phyloP scores from a whole-genome alignment of 805 yeast species.

The Tetrapisispora phaffii region DNA sequence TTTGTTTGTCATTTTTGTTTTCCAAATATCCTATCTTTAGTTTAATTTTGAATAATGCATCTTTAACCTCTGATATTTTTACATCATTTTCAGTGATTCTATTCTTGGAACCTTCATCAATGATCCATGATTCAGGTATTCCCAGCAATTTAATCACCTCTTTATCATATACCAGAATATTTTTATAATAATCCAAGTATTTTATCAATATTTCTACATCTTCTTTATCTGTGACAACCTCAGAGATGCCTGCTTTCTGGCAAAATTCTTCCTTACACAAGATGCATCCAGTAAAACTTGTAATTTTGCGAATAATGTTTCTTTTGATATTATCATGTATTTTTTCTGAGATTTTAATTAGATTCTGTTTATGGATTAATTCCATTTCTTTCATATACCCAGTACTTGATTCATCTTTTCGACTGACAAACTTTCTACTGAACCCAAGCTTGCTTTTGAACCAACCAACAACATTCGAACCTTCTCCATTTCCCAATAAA shows the following conservation, averaged over 20 bases:
- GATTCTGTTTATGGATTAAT: slow-evolving; percentile 9
- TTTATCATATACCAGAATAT: slow-evolving; percentile 8
- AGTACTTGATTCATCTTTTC: slow-evolving; percentile 8
- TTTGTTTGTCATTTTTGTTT: slow-evolving; percentile 12
- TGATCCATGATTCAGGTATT: slow-evolving; percentile 10
- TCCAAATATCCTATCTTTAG: slow-evolving; percentile 16
- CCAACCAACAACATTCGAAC: slow-evolving; percentile 9
- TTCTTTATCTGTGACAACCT: slow-evolving; percentile 1
- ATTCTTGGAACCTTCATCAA: slow-evolving; percentile 6
- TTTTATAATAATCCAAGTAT: slow-evolving; percentile 13
- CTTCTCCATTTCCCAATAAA: slow-evolving; percentile 1
- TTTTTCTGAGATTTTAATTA: slow-evolving; percentile 8
- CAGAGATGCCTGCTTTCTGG: slow-evolving; percentile 6
- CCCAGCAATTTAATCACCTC: slow-evolving; percentile 16
- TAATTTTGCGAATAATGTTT: slow-evolving; percentile 12
- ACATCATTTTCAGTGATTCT: slow-evolving; percentile 29
- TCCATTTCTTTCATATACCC: slow-evolving; percentile 14
- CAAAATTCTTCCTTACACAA: slow-evolving; percentile 14
- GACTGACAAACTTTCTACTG: slow-evolving; percentile 5
- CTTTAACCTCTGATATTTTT: slow-evolving; percentile 28
- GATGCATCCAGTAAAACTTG: slow-evolving; percentile 18
- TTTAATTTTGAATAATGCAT: slow-evolving; percentile 13
- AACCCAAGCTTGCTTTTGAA: slow-evolving; percentile 5
- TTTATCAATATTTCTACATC: slow-evolving; percentile 13
- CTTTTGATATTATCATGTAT: slow-evolving; percentile 7